These are phyloP conservation scores for Starmerella gropengiesseri DNA, from an alignment of 805 yeast genomes.

Conservation along the genomic window DNA sequence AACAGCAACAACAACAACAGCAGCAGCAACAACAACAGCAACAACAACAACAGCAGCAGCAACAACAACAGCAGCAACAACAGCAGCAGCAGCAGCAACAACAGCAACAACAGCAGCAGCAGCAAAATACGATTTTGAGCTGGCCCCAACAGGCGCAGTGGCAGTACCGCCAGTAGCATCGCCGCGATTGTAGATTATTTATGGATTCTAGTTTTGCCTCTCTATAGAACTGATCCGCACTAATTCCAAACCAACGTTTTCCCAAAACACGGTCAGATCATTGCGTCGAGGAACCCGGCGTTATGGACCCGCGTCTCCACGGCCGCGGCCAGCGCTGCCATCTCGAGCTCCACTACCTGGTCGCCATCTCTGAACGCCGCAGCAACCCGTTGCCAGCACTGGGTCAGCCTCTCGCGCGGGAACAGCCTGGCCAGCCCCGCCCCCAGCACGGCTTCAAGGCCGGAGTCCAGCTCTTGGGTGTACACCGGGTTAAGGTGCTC, in stretches of 20 bases:
- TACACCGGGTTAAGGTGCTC: neutral
- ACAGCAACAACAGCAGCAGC: no score
- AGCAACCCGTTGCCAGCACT: conserved; percentile 9
- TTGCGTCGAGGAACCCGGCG: neutral
- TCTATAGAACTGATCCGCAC: no score
- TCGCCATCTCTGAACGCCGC: conserved; percentile 7
- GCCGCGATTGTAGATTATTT: neutral
- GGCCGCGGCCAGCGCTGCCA: conserved; percentile 8
- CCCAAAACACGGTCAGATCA: neutral
- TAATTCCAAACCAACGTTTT: no score
- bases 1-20: conserved; percentile 12
- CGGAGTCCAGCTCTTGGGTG: neutral
- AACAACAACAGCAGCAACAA: no score
- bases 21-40: conserved; percentile 6
- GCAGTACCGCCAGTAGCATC: no score
- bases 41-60: conserved; percentile 5
- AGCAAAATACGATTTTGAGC: no score
- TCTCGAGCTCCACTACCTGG: conserved; percentile 12
- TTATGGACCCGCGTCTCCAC: neutral
- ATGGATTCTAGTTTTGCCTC: neutral
- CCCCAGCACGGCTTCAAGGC: conserved; percentile 3
- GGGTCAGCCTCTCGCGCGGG: neutral
- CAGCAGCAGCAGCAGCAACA: no score
- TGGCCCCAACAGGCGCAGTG: no score
- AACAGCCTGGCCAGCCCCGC: conserved; percentile 6